A percentile compares a stretch with the other conserved stretches of the same genome.
phyloP scores from a whole-genome alignment of 2,329 filamentous ascomycete species.

The Paraphaeosphaeria minitans region DNA sequence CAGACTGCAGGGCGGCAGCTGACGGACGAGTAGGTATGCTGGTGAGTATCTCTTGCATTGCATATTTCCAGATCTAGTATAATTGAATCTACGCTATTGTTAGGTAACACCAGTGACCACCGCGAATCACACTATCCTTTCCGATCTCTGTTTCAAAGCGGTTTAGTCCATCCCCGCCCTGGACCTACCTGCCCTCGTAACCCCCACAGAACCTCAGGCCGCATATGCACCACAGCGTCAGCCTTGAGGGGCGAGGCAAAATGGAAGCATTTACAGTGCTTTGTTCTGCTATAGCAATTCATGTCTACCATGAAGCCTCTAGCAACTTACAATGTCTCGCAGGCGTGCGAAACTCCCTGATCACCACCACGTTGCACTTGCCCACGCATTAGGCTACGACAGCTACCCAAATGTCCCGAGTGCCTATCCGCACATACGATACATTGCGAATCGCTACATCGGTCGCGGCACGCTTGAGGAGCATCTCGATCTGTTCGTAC shows the following conservation, averaged over 20 bases:
- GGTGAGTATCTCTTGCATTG: background rate
- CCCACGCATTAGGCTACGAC: slow-evolving; percentile 17
- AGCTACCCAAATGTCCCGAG: slow-evolving; percentile 12
- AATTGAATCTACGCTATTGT: background rate
- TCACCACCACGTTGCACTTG: slow-evolving; percentile 13
- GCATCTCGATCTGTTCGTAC: slow-evolving; percentile 18
- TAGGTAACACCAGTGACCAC: background rate
- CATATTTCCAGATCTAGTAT: no score
- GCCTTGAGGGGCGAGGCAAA: slow-evolving; percentile 1
- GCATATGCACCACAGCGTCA: slow-evolving; percentile 11
- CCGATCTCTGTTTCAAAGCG: background rate
- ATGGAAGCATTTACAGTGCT: background rate
- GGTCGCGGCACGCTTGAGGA: slow-evolving; percentile 14
- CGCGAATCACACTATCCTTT: background rate
- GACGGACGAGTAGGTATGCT: background rate
- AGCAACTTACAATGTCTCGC: slow-evolving; percentile 3
- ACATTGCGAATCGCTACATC: slow-evolving; percentile 23
- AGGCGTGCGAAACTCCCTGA: slow-evolving; percentile 1
- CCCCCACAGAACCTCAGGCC: background rate
- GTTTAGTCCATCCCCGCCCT: background rate
- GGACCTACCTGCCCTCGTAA: background rate
- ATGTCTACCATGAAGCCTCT: background rate
- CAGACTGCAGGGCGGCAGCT: background rate
- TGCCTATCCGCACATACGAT: slow-evolving; percentile 26
- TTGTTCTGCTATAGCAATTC: background rate